Evolutionary conservation across 208 protist genomes (phyloP), one percentile per base, ranked within the genome.

Genomic region (Leishmania amazonensis): DNA sequence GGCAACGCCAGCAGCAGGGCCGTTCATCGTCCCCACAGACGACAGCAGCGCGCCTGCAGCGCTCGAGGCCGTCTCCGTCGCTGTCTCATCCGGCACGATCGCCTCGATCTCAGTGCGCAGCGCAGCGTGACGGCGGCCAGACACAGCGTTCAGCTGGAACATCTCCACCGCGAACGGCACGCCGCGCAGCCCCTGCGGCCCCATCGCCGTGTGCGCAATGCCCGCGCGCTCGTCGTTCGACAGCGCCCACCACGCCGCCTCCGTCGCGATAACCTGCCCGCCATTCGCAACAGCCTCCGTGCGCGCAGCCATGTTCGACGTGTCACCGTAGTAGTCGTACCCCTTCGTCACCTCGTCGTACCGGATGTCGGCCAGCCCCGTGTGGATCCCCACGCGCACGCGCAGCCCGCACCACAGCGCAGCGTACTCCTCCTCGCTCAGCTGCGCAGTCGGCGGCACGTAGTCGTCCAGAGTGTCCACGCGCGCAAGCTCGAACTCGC

Each of bases 201-300:
- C 88, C n/a, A 91, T 54, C 72, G 60, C 75, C 1, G 58, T 82
- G 72, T 75, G 64, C 51, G 81, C 51, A 40, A 86, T 38, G 68
- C 70, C 3, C 70, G 53, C 86, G 17, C 87, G 90, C 84, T 86
- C 79, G 3, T 21, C 31, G 31, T 85, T 70, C 53, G 83, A 88
- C 42, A 91, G 81, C 19, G 87, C 78, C 82, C 84, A 83, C 78
- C 83, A 91, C 79, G 87, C 78, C 45, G 71, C 53, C 74, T 90
- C 87, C 74, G 88, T 91, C 83, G 90, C 28, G 17, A 94, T 24
- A 31, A 95, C 87, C 87, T 97, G 93, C 57, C 95, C 95, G 54
- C 94, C 95, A 57, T 93, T 85, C 45, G 84, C 91, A 49, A 94
- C 83, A 42, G 85, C 84, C 85, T 95, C 90, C 53, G 95, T 91